Evolutionary conservation across 2,329 filamentous ascomycete species (phyloP).

Genomic region (Orbilia quercus): DNA sequence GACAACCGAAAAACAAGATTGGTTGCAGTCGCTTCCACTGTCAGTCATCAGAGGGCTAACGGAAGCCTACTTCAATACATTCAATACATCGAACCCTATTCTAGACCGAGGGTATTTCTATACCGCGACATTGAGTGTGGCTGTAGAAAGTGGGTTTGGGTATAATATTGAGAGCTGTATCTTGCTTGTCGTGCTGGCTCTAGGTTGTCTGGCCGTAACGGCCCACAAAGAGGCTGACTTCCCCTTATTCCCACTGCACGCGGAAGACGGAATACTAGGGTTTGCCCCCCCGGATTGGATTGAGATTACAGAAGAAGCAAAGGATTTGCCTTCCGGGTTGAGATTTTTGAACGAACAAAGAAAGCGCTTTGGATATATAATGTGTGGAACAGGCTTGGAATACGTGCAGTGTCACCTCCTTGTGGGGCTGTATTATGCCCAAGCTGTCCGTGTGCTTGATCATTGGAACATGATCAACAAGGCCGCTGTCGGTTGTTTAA

Average conservation of each 20-base stretch:
- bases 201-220: conserved; percentile 67
- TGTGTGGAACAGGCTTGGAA: conserved; percentile 67
- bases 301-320: conserved; percentile 60
- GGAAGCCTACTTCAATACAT: conserved; percentile 69
- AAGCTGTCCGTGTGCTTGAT: conserved; percentile 68
- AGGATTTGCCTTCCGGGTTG: conserved; percentile 63
- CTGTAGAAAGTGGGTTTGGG: conserved; percentile 67
- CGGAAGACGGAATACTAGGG: conserved; percentile 60
- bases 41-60: conserved; percentile 68
- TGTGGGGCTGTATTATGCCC: conserved; percentile 68
- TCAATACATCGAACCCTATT: conserved; percentile 68
- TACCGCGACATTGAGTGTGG: conserved; percentile 66
- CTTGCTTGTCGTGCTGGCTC: conserved; percentile 67
- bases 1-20: conserved; percentile 60
- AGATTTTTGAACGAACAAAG: conserved; percentile 70
- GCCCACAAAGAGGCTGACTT: conserved; percentile 68
- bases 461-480: conserved; percentile 69
- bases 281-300: conserved; percentile 59
- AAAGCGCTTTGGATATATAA: conserved; percentile 67
- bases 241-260: conserved; percentile 33
- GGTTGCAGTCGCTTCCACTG: conserved; percentile 66
- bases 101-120: conserved; percentile 69
- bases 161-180: conserved; percentile 68
- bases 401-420: conserved; percentile 69
- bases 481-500: conserved; percentile 67